Evolutionary conservation across 768 basidiomycete genomes (phyloP), one percentile per base, ranked within the genome.

Genomic region (Rubroboletus pulcherrimus): DNA sequence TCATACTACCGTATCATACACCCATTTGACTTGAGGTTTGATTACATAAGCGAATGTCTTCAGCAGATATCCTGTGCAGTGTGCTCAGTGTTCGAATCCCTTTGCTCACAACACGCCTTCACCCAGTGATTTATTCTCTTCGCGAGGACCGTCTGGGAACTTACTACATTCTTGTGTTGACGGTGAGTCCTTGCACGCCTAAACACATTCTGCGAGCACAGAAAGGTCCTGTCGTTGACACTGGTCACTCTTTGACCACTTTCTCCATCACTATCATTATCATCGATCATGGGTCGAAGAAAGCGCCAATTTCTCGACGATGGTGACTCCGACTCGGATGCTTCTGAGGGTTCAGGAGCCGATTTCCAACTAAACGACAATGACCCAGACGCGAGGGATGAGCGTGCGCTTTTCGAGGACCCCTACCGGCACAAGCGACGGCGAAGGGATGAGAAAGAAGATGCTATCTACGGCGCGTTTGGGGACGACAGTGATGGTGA

Each of bases 261-360:
- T 40, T 46, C 15, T 49, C 19, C 39, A 40, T 30, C 15, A 17
- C 31, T 35, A 45, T 49, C 21, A 46, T 46, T 19, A 37, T 46
- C 44, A 42, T 49, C 35, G 17, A 57, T 55, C 40, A 93, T 93
- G 91, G 82, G 83, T 51, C 83, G 89, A 51, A 78, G 88, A 58
- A 93, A 92, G 68, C 83, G 89, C 54, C 76, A 84, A 40, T 74
- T 91, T 38, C 81, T 91, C 41, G 89, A 91, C 52, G 86, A 85
- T 41, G 83, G 73, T 55, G 81, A 88, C 68, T 85, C 85, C 0
- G 87, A 90, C 68, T 87, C 89, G 7, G 85, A 87, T 66, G 86
- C 87, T 11, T 85, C 84, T 46, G 74, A 75, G 26, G 80, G 69
- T 41, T 87, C 85, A 12, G 81, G 78, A 38, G 78, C 81, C 14